A percentile compares a stretch with the other conserved stretches of the same genome.
Evolutionary conservation across 306 rosid species (phyloP).

Genomic region (Nissolia schottii): DNA sequence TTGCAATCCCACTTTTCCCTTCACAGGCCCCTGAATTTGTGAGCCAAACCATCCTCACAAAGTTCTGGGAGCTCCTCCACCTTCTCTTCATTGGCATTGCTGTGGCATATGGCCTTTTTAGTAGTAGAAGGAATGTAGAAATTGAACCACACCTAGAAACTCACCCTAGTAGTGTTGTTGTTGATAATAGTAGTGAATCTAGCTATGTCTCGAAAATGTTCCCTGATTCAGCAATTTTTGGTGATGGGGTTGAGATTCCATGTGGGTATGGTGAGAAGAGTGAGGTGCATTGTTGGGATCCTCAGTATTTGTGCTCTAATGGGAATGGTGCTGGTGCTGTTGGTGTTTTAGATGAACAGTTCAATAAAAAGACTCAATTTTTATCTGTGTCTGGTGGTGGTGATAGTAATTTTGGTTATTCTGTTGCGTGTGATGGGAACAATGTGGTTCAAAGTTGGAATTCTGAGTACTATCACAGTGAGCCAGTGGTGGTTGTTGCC

Average conservation of each 20-base stretch:
- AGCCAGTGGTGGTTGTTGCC: constrained; percentile 56
- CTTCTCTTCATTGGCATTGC: constrained; percentile 80
- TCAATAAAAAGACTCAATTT: constrained; percentile 40
- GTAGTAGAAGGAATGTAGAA: constrained; percentile 63
- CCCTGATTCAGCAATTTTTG: constrained; percentile 49
- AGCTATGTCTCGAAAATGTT: constrained; percentile 63
- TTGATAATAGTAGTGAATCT: constrained; percentile 34
- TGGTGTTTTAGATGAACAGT: constrained; percentile 48
- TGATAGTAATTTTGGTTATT: constrained; percentile 25
- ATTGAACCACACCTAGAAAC: constrained; percentile 37
- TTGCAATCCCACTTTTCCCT: constrained; percentile 66
- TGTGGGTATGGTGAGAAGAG: constrained; percentile 48
- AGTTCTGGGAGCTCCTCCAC: constrained; percentile 82
- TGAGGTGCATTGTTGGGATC: constrained; percentile 36
- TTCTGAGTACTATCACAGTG: constrained; percentile 56
- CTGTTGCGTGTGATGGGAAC: constrained; percentile 31
- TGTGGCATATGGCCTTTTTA: constrained; percentile 75
- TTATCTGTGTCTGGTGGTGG: constrained; percentile 7
- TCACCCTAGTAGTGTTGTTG: constrained; percentile 27
- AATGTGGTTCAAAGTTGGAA: constrained; percentile 67
- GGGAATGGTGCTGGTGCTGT: constrained; percentile 34
- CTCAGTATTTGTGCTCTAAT: constrained; percentile 29
- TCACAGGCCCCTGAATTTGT: constrained; percentile 89
- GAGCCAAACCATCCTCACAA: constrained; percentile 47
- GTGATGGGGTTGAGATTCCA: constrained; percentile 44